Evolutionary conservation across 306 rosid genomes (phyloP), one percentile per base, ranked within the genome.

Genomic region (Mucuna pruriens): DNA sequence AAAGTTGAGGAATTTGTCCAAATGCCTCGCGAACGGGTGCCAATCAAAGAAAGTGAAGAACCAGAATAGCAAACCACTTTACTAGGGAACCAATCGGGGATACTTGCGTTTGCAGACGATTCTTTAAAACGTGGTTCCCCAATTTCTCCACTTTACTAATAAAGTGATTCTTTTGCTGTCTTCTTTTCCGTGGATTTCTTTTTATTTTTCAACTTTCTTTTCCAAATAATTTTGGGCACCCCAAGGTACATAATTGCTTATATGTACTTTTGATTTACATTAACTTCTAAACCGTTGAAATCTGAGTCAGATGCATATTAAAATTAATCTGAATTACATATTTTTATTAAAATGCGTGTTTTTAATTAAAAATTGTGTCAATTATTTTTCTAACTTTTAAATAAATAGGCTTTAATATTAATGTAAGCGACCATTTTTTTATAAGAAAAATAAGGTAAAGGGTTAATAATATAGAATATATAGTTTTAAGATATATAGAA

Each of bases 121-220:
- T 67, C 46, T 42, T 44, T 3, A 2, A 66, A 67, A 40, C 12
- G 54, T 12, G 4, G 36, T 68, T 68, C 74, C 38, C 55, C 11
- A 68, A 68, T 40, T 0, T 44, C 22, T 12, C 74, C 57, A 42
- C 74, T 69, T 42, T 20, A 42, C 2, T 3, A 45, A 68, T 44
- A 69, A 69, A 69, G 57, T 38, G 38, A 44, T 69, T 44, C 74
- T 65, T 65, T 65, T 36, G 57, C 20, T 23, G 3, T 42, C 26
- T 66, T 9, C 19, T 17, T 62, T 34, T 2, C 22, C 1, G 4
- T 61, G 5, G 2, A 48, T 48, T 48, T 16, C 54, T 48, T 17
- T 51, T 19, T 17, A 19, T 9, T 51, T 51, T 51, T 17, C 9
- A 51, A 7, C 17, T 17, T 51, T 51, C 57, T 51, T 51, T 29